Conservation (phyloP, 441 rosid genomes). For the Erysimum pusillum region DNA sequence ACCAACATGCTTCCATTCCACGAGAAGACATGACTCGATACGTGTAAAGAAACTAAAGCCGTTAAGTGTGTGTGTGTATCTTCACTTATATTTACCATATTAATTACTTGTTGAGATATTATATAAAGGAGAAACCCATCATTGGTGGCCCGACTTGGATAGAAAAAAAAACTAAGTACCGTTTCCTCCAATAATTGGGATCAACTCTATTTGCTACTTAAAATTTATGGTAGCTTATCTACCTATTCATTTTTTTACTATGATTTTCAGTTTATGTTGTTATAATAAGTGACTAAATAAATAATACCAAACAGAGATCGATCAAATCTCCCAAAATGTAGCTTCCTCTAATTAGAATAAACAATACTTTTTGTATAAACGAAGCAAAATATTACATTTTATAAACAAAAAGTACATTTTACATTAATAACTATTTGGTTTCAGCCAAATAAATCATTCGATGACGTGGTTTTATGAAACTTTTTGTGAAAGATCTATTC, state of each 20-base stretch:
- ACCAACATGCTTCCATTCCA: constrained; percentile 61
- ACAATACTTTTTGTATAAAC: background rate
- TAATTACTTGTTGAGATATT: constrained; percentile 25
- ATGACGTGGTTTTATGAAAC: constrained; percentile 18
- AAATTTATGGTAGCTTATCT: constrained; percentile 26
- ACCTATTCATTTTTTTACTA: constrained; percentile 7
- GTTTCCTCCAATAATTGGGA: constrained; percentile 70
- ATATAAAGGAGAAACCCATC: constrained; percentile 51
- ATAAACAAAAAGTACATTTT: background rate
- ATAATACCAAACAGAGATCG: constrained; percentile 11
- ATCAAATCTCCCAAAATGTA: constrained; percentile 11
- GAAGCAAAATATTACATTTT: background rate
- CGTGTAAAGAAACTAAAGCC: constrained; percentile 67
- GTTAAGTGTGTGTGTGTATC: constrained; percentile 48
- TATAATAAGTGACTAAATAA: constrained; percentile 3
- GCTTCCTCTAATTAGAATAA: background rate
- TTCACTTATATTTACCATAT: constrained; percentile 37
- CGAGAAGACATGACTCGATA: constrained; percentile 53
- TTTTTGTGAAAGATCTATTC: constrained; percentile 24
- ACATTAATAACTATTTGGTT: constrained; percentile 2
- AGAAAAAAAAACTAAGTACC: constrained; percentile 36
- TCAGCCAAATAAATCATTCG: constrained; percentile 20
- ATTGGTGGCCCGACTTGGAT: constrained; percentile 59
- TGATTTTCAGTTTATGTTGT: constrained; percentile 8
- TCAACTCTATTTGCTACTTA: constrained; percentile 45